Evolutionary conservation across 139 green algal genomes (phyloP), one percentile per base, ranked within the genome.

Genomic region (Yamagishiella unicocca): DNA sequence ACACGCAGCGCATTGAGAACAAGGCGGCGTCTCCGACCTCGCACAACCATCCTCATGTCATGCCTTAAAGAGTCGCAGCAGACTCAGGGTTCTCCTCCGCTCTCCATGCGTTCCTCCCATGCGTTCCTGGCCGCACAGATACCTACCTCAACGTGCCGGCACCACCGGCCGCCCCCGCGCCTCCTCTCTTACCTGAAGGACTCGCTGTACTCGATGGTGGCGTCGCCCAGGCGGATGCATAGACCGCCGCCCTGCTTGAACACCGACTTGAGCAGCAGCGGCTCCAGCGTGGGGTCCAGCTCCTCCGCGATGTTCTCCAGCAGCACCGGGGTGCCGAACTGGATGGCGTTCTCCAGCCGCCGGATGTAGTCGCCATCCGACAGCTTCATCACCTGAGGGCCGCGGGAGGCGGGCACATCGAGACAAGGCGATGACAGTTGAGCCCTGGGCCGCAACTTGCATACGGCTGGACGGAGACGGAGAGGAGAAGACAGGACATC

Each of bases 271-370:
- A 97, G 91, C 68, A 97, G 92, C 88, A 97, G 92, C 40, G 94
- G 94, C 91, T 97, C 94, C 45, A 97, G 93, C 2, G 94, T 95
- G 50, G 95, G 90, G 90, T 97, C 95, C 80, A 97, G 89, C 90
- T 96, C 92, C 88, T 95, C 88, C 43, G 84, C 89, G 24, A 96
- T 90, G 87, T 96, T 96, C 89, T 97, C 94, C 29, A 97, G 87
- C 88, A 97, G 89, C 66, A 95, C 94, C 14, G 94, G 92, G 64
- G 87, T 89, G 1, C 94, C 94, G 84, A 96, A 95, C 71, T 93
- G 90, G 66, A 97, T 92, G 86, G 83, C 89, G 77, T 94, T 96
- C 87, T 96, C 93, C 46, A 97, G 90, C 33, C 83, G 89, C 27
- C 94, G 85, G 67, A 97, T 75, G 90, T 95, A 97, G 87, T 96